Evolutionary conservation across 148 eudicot genomes (phyloP).

Genomic region (Linanthus parryae): DNA sequence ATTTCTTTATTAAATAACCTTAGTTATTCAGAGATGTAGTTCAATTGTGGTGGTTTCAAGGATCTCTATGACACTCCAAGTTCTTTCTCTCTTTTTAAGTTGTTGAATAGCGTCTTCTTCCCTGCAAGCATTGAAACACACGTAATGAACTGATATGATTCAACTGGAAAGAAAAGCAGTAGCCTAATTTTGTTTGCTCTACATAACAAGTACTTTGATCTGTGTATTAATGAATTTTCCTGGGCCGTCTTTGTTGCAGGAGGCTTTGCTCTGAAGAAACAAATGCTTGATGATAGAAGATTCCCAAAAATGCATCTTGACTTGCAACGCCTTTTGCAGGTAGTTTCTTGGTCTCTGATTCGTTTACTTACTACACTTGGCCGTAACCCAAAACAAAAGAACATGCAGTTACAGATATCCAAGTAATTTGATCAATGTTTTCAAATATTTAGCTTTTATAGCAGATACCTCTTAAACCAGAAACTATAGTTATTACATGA

Average conservation of each 20-base stretch:
- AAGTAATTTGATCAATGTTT: too few species aligned
- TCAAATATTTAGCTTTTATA: too few species aligned
- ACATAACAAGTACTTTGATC: neutral
- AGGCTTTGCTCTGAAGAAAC: slow-evolving; percentile 77
- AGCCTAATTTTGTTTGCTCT: neutral
- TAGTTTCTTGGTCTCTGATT: slow-evolving; percentile 20
- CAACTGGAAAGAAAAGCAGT: neutral
- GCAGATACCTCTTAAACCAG: too few species aligned
- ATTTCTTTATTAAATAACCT: neutral
- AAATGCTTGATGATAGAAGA: slow-evolving; percentile 87
- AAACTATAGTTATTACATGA: too few species aligned
- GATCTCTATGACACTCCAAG: neutral
- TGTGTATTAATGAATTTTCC: neutral
- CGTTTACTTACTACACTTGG: too few species aligned
- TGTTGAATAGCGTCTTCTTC: neutral
- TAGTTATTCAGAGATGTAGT: neutral
- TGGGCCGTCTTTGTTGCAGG: slow-evolving; percentile 33
- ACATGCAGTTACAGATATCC: too few species aligned
- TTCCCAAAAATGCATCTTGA: slow-evolving; percentile 95
- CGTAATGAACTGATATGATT: neutral
- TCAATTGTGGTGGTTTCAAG: neutral
- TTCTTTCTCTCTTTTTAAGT: neutral
- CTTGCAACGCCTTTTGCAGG: slow-evolving; percentile 94
- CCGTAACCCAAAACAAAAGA: too few species aligned
- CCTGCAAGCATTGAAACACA: neutral